Conservation (phyloP, 768 basidiomycete genomes). For the Kwoniella europaea region DNA sequence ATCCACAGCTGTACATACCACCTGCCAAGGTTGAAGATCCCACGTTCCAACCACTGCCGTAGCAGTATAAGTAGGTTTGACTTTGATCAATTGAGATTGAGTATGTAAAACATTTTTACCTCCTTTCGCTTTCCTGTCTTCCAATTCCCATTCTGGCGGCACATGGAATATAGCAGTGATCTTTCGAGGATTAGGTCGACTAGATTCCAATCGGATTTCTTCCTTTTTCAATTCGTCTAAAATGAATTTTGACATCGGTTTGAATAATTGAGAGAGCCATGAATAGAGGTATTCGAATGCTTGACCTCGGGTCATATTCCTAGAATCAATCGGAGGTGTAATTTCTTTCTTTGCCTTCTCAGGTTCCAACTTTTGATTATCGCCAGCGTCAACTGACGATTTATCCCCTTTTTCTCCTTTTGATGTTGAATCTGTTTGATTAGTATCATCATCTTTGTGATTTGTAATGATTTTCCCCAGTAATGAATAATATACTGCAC, state of each 20-base stretch:
- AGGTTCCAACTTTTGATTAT: too few relatives aligned
- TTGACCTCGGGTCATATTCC: constrained; percentile 18
- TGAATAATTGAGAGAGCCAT: constrained; percentile 34
- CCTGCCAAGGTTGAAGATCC: neutral
- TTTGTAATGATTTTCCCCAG: too few relatives aligned
- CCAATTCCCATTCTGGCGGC: constrained; percentile 17
- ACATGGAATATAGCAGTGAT: neutral
- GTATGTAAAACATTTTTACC: constrained; percentile 6
- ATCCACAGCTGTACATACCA: neutral
- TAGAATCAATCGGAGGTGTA: too few relatives aligned
- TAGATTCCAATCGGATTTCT: constrained; percentile 5
- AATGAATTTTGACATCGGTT: constrained; percentile 28
- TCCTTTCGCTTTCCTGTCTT: constrained; percentile 24
- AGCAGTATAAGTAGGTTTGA: too few relatives aligned
- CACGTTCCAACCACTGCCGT: neutral
- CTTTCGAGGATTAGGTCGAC: neutral
- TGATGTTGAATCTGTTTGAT: too few relatives aligned
- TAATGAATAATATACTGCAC: constrained; percentile 42
- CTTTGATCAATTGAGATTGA: neutral
- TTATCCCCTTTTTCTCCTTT: too few relatives aligned
- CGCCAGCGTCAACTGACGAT: too few relatives aligned
- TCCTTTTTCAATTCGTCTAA: constrained; percentile 19
- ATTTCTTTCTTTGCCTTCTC: too few relatives aligned
- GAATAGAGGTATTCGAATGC: constrained; percentile 32
- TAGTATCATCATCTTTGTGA: too few relatives aligned